phyloP scores from a whole-genome alignment of 352 stramenopile species.

The Phytophthora tentaculata region DNA sequence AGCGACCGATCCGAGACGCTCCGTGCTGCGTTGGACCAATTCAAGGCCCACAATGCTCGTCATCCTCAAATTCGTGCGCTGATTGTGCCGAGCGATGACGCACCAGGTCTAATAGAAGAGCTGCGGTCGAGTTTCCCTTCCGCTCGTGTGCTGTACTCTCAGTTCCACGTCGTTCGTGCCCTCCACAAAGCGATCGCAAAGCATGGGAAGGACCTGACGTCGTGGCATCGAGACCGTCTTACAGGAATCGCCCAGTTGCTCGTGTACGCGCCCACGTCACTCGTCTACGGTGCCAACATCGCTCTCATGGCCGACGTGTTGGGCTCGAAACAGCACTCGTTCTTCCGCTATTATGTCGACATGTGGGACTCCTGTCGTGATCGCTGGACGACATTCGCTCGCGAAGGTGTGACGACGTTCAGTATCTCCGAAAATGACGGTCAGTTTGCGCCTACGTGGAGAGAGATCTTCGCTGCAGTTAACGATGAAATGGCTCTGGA shows the following conservation, averaged over 20 bases:
- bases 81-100: slow-evolving; percentile 26
- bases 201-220: slow-evolving; percentile 33
- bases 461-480: slow-evolving; percentile 31
- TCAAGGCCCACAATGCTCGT: slow-evolving; percentile 34
- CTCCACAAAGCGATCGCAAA: slow-evolving; percentile 40
- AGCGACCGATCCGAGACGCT: slow-evolving; percentile 39
- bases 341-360: slow-evolving; percentile 35
- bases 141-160: slow-evolving; percentile 40
- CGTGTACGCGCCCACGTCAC: slow-evolving; percentile 39
- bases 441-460: slow-evolving; percentile 31
- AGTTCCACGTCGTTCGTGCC: slow-evolving; percentile 40
- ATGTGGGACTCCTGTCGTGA: slow-evolving; percentile 40
- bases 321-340: slow-evolving; percentile 34
- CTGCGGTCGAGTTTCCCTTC: slow-evolving; percentile 30
- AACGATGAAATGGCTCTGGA: slow-evolving; percentile 42
- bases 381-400: slow-evolving; percentile 41
- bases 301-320: slow-evolving; percentile 39
- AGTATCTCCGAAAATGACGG: slow-evolving; percentile 33
- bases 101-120: slow-evolving; percentile 16
- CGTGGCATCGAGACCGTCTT: slow-evolving; percentile 45
- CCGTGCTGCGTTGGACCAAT: slow-evolving; percentile 35
- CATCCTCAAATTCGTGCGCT: slow-evolving; percentile 35
- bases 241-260: slow-evolving; percentile 37
- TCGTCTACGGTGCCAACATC: slow-evolving; percentile 34
- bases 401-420: slow-evolving; percentile 45